Percentiles rank a stretch among this genome's conserved stretches.
These are phyloP conservation scores for Rhodamnia rubescens DNA, from an alignment of 345 rosid genomes.

Conservation along the genomic window DNA sequence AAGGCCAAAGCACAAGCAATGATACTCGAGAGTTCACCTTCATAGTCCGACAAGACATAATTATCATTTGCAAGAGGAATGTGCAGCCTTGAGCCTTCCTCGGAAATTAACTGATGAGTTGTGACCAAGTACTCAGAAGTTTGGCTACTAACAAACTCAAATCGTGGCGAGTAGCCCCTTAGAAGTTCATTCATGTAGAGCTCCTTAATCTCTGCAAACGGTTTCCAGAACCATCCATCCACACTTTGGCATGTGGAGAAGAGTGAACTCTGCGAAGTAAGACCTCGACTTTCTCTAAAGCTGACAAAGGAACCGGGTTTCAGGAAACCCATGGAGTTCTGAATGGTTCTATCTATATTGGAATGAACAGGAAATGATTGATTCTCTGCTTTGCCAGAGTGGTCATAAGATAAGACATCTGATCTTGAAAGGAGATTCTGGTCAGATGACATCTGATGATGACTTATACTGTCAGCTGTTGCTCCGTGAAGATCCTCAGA, in stretches of 20 bases:
- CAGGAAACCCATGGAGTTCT: slow-evolving; percentile 11
- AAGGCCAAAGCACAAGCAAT: slow-evolving; percentile 80
- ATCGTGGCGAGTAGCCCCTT: slow-evolving; percentile 47
- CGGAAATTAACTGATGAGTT: slow-evolving; percentile 44
- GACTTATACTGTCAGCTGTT: not conserved
- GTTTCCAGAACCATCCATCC: slow-evolving; percentile 79
- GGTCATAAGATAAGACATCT: not conserved
- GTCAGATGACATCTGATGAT: not conserved
- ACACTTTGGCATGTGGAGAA: slow-evolving; percentile 29
- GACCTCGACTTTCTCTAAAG: slow-evolving; percentile 8
- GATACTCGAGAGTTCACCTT: slow-evolving; percentile 83
- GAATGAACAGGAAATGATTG: slow-evolving; percentile 11
- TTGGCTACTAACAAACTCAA: slow-evolving; percentile 27
- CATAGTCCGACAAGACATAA: slow-evolving; percentile 66
- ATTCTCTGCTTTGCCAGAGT: not conserved
- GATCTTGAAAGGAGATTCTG: not conserved
- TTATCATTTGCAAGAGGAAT: slow-evolving; percentile 43
- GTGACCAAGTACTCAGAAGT: slow-evolving; percentile 29
- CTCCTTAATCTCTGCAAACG: slow-evolving; percentile 55
- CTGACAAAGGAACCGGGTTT: slow-evolving; percentile 5
- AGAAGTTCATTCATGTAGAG: slow-evolving; percentile 43
- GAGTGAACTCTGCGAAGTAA: slow-evolving; percentile 19
- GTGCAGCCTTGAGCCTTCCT: slow-evolving; percentile 73
- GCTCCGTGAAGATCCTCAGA: slow-evolving; percentile 17
- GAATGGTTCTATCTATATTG: slow-evolving; percentile 24